Percentiles rank a stretch among this genome's conserved stretches.
Evolutionary conservation across 1,139 yeast species (phyloP).

Genomic region (Kurtzmaniella quercitrusa): DNA sequence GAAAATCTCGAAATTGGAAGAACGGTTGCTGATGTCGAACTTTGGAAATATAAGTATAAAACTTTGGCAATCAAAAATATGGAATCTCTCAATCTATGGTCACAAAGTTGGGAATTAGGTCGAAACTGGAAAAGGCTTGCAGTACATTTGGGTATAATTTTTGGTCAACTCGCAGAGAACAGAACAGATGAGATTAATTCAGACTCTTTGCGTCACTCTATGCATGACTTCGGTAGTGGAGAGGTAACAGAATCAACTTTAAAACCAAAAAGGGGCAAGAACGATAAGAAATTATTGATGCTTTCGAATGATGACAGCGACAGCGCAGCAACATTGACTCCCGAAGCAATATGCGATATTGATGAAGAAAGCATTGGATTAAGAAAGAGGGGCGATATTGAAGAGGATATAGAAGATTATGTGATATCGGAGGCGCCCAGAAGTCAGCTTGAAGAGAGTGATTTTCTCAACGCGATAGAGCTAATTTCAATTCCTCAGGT

Average conservation of each 20-base stretch:
- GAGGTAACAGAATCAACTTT: background rate
- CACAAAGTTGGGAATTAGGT: slow-evolving; percentile 23
- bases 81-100: slow-evolving; percentile 18
- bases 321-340: too few species aligned
- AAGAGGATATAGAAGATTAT: too few species aligned
- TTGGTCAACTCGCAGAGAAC: slow-evolving; percentile 14
- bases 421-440: slow-evolving; percentile 7
- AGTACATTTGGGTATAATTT: slow-evolving; percentile 15
- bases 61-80: slow-evolving; percentile 16
- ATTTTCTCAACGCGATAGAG: background rate
- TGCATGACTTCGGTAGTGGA: background rate
- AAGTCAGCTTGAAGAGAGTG: too few species aligned
- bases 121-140: slow-evolving; percentile 21
- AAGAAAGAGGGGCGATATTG: too few species aligned
- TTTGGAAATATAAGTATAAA: slow-evolving; percentile 15
- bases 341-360: too few species aligned
- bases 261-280: background rate
- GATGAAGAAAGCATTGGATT: too few species aligned
- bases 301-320: too few species aligned
- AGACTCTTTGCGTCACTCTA: slow-evolving; percentile 19
- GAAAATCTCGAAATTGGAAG: background rate
- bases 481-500: background rate
- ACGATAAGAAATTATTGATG: too few species aligned
- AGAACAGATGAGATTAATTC: slow-evolving; percentile 13
- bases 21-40: slow-evolving; percentile 6